Evolutionary conservation across 129 eudicot species (phyloP), one percentile per base, ranked within the genome.

Genomic region (Helichrysum umbraculigerum): DNA sequence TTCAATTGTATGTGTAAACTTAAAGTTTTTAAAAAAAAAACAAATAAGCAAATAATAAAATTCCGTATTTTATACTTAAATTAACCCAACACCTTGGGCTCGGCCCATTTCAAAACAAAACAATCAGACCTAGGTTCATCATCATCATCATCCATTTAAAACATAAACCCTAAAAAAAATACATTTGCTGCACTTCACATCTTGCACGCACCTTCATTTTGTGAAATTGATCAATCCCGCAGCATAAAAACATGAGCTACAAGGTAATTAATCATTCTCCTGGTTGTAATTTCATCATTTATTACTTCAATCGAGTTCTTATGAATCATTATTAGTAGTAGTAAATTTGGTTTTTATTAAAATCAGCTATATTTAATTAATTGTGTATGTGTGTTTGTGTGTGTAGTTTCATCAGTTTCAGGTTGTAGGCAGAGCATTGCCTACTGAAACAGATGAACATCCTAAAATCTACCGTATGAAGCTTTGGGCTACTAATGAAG

Each of bases 391-490:
- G 29, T 61, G 15, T 79, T 1, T 79, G 17, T 64, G 39, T 70
- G 16, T 54, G 70, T 81, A 88, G 92, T 88, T 82, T 69, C 89
- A 88, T 69, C 92, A 88, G 79, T 88, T 82, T 62, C 92, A 88
- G 76, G 92, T 88, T 3, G 92, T 88, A 14, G 92, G 92, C 10
- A 85, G 92, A 78, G 92, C 79, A 22, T 68, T 88, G 25, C 92
- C 92, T 15, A 72, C 92, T 14, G 92, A 85, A 70, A 39, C 87
- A 3, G 87, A 79, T 77, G 89, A 85, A 83, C 89, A 85, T 15
- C 92, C 92, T 5, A 88, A 88, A 86, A 88, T 88, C 71, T 88
- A 88, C 66, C 84, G 92, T 8, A 88, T 88, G 92, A 88, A 88
- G 83, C 86, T 86, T 28, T 86, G 89, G 89, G 89, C 89, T 7